Evolutionary conservation across 2,329 filamentous ascomycete species (phyloP).

Genomic region (Biscogniauxia marginata): DNA sequence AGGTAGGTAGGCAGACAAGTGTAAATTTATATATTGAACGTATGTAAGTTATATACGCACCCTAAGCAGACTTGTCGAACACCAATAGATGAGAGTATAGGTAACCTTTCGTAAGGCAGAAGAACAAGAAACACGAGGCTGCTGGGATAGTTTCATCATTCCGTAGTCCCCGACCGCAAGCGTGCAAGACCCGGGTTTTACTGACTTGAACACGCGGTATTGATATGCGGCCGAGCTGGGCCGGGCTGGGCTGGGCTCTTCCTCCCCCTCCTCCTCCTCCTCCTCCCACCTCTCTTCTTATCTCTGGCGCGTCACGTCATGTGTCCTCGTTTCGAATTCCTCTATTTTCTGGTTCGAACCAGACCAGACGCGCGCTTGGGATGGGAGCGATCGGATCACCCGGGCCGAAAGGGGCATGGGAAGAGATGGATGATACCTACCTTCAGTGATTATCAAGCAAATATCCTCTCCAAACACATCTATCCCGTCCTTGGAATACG

Average conservation of each 20-base stretch:
- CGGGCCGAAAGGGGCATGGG: too few species aligned
- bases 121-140: not conserved
- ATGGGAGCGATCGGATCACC: not conserved
- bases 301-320: not conserved
- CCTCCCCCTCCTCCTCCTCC: not conserved
- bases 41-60: not conserved
- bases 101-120: not conserved
- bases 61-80: not conserved
- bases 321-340: not conserved
- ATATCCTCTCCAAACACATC: not conserved
- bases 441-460: not conserved
- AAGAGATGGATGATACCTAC: not conserved
- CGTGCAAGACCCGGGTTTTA: not conserved
- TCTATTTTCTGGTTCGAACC: not conserved
- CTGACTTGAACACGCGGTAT: not conserved
- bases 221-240: not conserved
- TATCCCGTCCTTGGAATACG: not conserved
- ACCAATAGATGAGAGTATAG: not conserved
- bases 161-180: not conserved
- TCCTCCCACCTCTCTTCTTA: not conserved
- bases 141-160: not conserved
- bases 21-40: too few species aligned
- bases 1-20: too few species aligned
- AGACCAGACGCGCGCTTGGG: not conserved
- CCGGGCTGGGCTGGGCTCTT: not conserved